A percentile compares a stretch with the other conserved stretches of the same genome.
Evolutionary conservation across 73 alveolate species (phyloP).

Genomic region (Paramecium sonneborni): DNA sequence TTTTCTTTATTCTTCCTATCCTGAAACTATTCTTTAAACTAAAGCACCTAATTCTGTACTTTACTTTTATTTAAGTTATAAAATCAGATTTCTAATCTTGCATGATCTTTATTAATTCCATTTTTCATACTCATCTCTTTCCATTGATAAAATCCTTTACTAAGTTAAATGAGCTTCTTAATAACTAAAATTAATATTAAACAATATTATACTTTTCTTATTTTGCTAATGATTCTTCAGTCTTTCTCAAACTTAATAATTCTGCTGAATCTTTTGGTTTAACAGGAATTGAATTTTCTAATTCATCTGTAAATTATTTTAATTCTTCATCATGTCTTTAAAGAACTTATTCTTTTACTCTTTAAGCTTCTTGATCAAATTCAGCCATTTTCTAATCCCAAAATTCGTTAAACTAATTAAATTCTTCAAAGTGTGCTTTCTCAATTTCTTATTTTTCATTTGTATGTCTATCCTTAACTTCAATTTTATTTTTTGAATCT

Average conservation of each 20-base stretch:
- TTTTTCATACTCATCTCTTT: slow-evolving; percentile 64
- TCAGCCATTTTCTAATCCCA: slow-evolving; percentile 69
- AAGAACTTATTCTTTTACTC: slow-evolving; percentile 36
- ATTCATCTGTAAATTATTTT: slow-evolving; percentile 44
- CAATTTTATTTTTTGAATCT: slow-evolving; percentile 48
- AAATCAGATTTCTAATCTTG: slow-evolving; percentile 57
- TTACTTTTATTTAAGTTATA: slow-evolving; percentile 19
- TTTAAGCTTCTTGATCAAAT: slow-evolving; percentile 52
- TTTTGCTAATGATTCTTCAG: slow-evolving; percentile 63
- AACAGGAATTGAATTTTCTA: slow-evolving; percentile 55
- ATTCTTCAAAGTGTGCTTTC: slow-evolving; percentile 63
- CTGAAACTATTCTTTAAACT: slow-evolving; percentile 54
- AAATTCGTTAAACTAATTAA: slow-evolving; percentile 64
- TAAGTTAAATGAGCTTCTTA: slow-evolving; percentile 63
- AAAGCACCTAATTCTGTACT: slow-evolving; percentile 48
- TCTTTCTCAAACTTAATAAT: slow-evolving; percentile 57
- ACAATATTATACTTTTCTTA: slow-evolving; percentile 23
- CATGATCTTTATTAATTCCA: slow-evolving; percentile 61
- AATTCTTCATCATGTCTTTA: slow-evolving; percentile 65
- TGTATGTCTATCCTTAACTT: slow-evolving; percentile 59
- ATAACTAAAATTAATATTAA: neutral
- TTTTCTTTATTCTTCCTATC: slow-evolving; percentile 60
- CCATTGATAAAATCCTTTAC: slow-evolving; percentile 56
- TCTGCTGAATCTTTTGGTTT: slow-evolving; percentile 66
- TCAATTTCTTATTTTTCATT: slow-evolving; percentile 58